Conservation (phyloP, 768 basidiomycete genomes). For the Trametes coccinea region DNA sequence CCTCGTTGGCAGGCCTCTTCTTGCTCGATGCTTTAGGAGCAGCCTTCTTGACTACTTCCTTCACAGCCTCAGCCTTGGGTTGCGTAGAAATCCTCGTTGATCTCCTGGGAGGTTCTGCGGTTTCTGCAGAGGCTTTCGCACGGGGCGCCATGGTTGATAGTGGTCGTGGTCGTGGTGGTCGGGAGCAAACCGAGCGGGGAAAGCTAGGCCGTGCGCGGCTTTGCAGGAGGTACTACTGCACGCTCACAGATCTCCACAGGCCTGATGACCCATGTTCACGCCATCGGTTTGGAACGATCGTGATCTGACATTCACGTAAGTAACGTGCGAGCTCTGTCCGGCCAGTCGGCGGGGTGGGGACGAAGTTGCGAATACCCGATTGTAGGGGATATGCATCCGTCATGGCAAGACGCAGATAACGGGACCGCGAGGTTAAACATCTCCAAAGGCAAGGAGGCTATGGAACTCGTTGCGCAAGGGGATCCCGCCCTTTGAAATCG, state of each 20-base stretch:
- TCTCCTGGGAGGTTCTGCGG: slow-evolving; percentile 47
- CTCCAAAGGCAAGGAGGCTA: no score
- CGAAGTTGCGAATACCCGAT: not conserved
- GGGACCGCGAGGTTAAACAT: no score
- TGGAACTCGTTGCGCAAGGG: no score
- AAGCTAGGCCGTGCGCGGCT: not conserved
- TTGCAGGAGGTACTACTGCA: no score
- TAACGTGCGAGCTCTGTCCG: not conserved
- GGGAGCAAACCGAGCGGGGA: slow-evolving; percentile 3
- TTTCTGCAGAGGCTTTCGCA: slow-evolving; percentile 26
- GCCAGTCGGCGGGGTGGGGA: not conserved
- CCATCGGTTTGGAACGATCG: not conserved
- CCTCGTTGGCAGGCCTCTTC: slow-evolving; percentile 38
- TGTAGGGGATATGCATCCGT: no score
- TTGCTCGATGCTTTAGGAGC: slow-evolving; percentile 34
- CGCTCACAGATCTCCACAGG: no score
- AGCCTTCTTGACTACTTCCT: slow-evolving; percentile 37
- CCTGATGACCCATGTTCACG: slow-evolving; percentile 8
- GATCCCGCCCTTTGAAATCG: no score
- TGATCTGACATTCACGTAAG: not conserved
- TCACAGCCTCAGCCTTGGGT: slow-evolving; percentile 38
- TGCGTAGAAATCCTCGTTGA: slow-evolving; percentile 57
- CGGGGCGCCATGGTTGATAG: slow-evolving; percentile 12
- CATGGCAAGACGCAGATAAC: no score
- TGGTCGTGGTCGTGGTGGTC: slow-evolving; percentile 3